A percentile compares a stretch with the other conserved stretches of the same genome.
These are phyloP conservation scores for Pyrenophora graminea DNA, from an alignment of 2,329 filamentous ascomycete genomes.

Conservation along the genomic window DNA sequence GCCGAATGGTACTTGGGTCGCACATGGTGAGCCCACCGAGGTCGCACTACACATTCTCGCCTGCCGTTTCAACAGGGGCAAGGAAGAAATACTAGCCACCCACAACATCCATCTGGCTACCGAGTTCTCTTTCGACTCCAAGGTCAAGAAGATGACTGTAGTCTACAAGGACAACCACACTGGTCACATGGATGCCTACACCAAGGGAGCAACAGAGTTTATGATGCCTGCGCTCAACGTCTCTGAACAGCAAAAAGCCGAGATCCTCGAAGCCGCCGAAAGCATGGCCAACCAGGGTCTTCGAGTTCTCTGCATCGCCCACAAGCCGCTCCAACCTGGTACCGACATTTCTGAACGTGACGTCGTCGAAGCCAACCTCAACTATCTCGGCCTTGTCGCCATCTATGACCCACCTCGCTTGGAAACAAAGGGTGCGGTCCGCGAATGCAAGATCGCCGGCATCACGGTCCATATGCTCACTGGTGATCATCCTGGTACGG, in stretches of 20 bases:
- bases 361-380: constrained; percentile 68
- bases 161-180: constrained; percentile 41
- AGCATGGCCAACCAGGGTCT: constrained; percentile 46
- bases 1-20: constrained; percentile 36
- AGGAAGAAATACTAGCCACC: constrained; percentile 32
- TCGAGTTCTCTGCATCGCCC: constrained; percentile 46
- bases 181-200: constrained; percentile 41
- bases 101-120: constrained; percentile 39
- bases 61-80: constrained; percentile 45
- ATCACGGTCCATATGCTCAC: constrained; percentile 57
- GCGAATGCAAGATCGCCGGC: constrained; percentile 52
- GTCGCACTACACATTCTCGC: constrained; percentile 48
- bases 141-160: constrained; percentile 48
- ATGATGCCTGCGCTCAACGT: constrained; percentile 40
- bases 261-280: constrained; percentile 22
- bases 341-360: constrained; percentile 54
- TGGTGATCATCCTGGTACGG: constrained; percentile 53
- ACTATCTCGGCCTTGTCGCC: constrained; percentile 79
- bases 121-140: constrained; percentile 48
- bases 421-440: constrained; percentile 68
- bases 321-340: constrained; percentile 37
- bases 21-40: constrained; percentile 46
- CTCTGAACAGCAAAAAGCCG: constrained; percentile 33
- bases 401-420: constrained; percentile 85
- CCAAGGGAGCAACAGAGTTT: constrained; percentile 47